These are phyloP conservation scores for Coniochaeta prunicola DNA, from an alignment of 2,329 filamentous ascomycete species.

Conservation along the genomic window DNA sequence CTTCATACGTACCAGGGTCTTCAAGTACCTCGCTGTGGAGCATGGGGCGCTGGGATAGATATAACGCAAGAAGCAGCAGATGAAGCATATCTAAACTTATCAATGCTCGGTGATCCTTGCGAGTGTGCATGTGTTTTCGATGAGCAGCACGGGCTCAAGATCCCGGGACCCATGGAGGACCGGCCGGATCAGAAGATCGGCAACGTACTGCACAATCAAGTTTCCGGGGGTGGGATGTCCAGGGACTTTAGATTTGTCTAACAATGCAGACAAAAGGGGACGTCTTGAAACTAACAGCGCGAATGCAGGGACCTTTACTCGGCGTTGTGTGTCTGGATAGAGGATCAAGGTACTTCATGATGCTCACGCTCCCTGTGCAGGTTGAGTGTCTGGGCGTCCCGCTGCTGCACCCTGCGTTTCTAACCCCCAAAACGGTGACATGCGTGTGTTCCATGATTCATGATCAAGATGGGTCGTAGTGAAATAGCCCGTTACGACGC, in stretches of 20 bases:
- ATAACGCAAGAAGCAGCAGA: background rate
- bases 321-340: too few species aligned
- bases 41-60: background rate
- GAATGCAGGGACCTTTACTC: background rate
- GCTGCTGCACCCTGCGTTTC: too few species aligned
- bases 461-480: background rate
- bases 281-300: background rate
- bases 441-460: background rate
- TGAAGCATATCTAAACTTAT: background rate
- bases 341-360: too few species aligned
- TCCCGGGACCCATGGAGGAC: background rate
- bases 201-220: too few species aligned
- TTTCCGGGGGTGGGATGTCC: background rate
- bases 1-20: background rate
- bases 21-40: background rate
- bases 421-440: background rate
- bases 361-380: too few species aligned
- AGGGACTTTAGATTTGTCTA: background rate
- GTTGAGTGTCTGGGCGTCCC: too few species aligned
- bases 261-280: background rate
- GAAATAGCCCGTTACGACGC: background rate
- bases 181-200: background rate
- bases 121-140: background rate
- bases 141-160: background rate
- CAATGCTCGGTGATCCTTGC: background rate